Evolutionary conservation across 2,329 filamentous ascomycete species (phyloP).

Genomic region (Fusarium hostae): DNA sequence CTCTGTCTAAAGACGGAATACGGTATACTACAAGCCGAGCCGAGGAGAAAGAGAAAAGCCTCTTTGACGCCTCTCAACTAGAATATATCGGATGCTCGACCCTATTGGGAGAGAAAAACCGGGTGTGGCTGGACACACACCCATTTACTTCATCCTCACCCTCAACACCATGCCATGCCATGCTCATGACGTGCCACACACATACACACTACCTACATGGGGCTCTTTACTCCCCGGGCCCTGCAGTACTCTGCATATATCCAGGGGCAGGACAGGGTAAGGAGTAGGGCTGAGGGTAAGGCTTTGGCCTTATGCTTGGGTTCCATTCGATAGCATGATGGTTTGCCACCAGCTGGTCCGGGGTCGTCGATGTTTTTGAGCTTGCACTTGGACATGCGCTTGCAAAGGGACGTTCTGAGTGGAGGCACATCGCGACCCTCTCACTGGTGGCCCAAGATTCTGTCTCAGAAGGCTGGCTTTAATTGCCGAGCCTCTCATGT

Average conservation of each 20-base stretch:
- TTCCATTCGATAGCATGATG: conserved; percentile 33
- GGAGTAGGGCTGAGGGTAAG: conserved; percentile 44
- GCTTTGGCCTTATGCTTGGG: conserved; percentile 33
- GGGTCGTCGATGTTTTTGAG: conserved; percentile 39
- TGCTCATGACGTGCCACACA: conserved; percentile 40
- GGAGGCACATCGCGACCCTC: conserved; percentile 35
- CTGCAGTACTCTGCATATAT: conserved; percentile 33
- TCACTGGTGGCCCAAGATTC: conserved; percentile 32
- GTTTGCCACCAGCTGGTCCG: conserved; percentile 46
- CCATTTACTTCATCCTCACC: not conserved
- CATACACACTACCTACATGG: conserved; percentile 5
- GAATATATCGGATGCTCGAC: conserved; percentile 25
- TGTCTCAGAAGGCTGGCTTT: conserved; percentile 35
- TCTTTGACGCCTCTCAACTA: conserved; percentile 31
- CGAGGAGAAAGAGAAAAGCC: conserved; percentile 22
- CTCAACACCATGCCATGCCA: conserved; percentile 15
- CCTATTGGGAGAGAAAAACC: conserved; percentile 21
- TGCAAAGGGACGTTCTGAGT: conserved; percentile 38
- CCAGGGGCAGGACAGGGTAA: conserved; percentile 34
- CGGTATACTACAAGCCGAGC: not conserved
- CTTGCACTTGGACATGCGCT: conserved; percentile 37
- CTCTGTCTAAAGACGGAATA: conserved; percentile 6
- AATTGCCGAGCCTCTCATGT: conserved; percentile 39
- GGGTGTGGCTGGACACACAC: conserved; percentile 28
- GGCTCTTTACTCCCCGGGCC: conserved; percentile 27